phyloP scores from a whole-genome alignment of 2,329 filamentous ascomycete genomes.

The Fusarium paranaense region DNA sequence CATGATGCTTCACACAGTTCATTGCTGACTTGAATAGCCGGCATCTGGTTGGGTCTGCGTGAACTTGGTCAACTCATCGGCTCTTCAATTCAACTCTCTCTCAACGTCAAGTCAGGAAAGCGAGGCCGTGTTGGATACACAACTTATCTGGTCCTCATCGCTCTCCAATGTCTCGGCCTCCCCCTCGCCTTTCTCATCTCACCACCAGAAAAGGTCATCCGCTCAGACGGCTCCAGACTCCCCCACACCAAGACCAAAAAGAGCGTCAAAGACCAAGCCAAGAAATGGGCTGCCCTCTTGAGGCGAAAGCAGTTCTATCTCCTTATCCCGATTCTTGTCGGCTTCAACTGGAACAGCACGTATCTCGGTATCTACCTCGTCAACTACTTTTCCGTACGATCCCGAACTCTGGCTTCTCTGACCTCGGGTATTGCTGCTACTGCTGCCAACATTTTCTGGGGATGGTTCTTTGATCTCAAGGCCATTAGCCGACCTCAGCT shows the following conservation, averaged over 20 bases:
- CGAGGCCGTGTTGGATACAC: constrained; percentile 42
- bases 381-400: constrained; percentile 63
- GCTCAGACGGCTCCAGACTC: constrained; percentile 32
- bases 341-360: constrained; percentile 63
- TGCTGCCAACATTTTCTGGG: constrained; percentile 60
- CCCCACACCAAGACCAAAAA: constrained; percentile 25
- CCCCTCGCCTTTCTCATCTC: constrained; percentile 38
- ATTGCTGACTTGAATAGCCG: constrained; percentile 46
- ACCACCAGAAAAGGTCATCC: constrained; percentile 39
- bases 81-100: constrained; percentile 61
- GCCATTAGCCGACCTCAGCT: constrained; percentile 54
- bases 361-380: constrained; percentile 65
- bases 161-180: constrained; percentile 40
- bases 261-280: constrained; percentile 26
- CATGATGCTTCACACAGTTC: rapidly evolving
- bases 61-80: constrained; percentile 66
- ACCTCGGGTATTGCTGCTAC: constrained; percentile 59
- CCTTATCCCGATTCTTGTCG: constrained; percentile 60
- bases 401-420: constrained; percentile 58
- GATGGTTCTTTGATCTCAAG: constrained; percentile 61
- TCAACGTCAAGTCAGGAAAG: constrained; percentile 58
- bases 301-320: constrained; percentile 59
- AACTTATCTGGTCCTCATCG: constrained; percentile 42
- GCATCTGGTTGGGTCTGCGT: constrained; percentile 65
- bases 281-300: constrained; percentile 50